Conservation (phyloP, 2,329 filamentous ascomycete species). For the Ophiostoma tasmaniense region DNA sequence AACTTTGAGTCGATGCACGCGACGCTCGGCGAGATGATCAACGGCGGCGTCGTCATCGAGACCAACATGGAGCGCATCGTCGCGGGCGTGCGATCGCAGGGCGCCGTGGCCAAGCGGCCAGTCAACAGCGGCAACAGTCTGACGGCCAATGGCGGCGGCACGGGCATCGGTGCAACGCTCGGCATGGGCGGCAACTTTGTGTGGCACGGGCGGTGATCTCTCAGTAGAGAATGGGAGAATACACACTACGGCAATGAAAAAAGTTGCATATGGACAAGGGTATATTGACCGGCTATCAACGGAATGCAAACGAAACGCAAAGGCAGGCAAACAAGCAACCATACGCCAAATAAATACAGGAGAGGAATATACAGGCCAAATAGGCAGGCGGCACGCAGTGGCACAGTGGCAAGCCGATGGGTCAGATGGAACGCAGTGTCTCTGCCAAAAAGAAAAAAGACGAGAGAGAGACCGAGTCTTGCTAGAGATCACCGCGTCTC, state of each 20-base stretch:
- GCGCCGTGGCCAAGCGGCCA: slow-evolving; percentile 67
- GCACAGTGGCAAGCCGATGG: not conserved
- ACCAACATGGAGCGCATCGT: slow-evolving; percentile 85
- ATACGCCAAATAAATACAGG: not conserved
- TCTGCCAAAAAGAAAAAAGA: not conserved
- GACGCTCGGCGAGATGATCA: slow-evolving; percentile 84
- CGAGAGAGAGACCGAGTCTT: not conserved
- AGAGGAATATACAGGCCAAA: not conserved
- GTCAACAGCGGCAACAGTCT: slow-evolving; percentile 55
- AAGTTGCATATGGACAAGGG: not conserved
- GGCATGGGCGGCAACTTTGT: slow-evolving; percentile 52
- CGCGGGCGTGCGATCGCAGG: slow-evolving; percentile 69
- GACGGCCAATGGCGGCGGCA: slow-evolving; percentile 22
- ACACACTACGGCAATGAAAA: not conserved
- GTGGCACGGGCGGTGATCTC: slow-evolving; percentile 36
- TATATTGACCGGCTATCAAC: not conserved
- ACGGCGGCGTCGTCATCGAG: slow-evolving; percentile 89
- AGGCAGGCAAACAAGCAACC: not conserved
- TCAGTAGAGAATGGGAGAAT: not conserved
- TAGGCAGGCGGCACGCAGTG: not conserved
- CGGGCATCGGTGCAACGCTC: slow-evolving; percentile 42
- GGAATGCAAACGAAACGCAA: too few species aligned
- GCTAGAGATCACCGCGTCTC: not conserved
- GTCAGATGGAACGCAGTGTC: too few species aligned
- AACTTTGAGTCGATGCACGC: slow-evolving; percentile 97